Evolutionary conservation across 306 rosid genomes (phyloP), one percentile per base, ranked within the genome.

Genomic region (Casuarina glauca): DNA sequence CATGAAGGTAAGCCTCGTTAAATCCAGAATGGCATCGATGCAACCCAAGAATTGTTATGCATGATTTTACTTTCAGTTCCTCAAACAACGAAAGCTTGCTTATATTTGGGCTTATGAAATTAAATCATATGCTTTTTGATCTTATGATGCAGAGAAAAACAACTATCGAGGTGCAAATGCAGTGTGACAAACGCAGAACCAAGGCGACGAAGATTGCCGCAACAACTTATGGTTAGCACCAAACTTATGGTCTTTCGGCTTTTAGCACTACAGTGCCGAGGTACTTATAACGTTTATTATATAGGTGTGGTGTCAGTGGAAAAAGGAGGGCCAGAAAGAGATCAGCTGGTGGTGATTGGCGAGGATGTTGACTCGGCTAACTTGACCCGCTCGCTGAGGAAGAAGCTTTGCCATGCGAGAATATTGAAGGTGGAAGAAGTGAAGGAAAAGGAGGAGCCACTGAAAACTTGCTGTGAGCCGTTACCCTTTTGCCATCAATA

Each of bases 151-250:
- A 84, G 91, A 74, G 84, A 72, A 82, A 82, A 70, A 82, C 80
- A 9, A 55, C 75, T 2, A 63, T 87, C 39, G 78, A 70, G 75
- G 85, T 80, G 38, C 20, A 5, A 6, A 2, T 80, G 72, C 35
- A 20, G 60, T 20, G 66, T 43, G 80, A 78, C 3, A 84, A 84
- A 82, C 55, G 76, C 79, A 69, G 86, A 62, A 72, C 60, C 50
- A 82, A 80, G 70, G 85, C 82, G 80, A 70, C 84, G 78, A 77
- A 78, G 72, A 82, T 82, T 53, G 88, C 87, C 0, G 80, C 80
- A 4, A 61, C 1, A 10, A 70, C 74, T 45, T 0, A 39, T 0
- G 87, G 81, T 77, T 53, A 4, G 42, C n/a, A 78, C 32, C 57
- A 12, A 32, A 52, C 43, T 5, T 9, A 4, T 38, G 16, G 16